A percentile compares a stretch with the other conserved stretches of the same genome.
These are phyloP conservation scores for Sergeia podlipaevii DNA, from an alignment of 208 protist genomes.

Conservation along the genomic window DNA sequence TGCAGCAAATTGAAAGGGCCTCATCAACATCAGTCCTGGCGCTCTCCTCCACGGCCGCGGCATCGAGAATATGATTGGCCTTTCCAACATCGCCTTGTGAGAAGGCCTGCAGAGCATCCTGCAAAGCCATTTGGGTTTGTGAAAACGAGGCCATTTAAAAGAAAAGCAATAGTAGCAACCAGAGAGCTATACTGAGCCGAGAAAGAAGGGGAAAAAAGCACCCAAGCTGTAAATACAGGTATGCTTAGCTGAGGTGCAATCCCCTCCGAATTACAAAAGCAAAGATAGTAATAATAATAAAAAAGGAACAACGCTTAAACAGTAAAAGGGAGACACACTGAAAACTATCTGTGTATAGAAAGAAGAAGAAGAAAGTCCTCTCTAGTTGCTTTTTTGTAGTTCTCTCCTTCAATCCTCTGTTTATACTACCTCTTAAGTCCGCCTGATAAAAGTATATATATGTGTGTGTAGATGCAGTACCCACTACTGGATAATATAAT, in stretches of 20 bases:
- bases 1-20: slow-evolving; percentile 53
- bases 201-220: background rate
- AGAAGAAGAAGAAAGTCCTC: too few relatives aligned
- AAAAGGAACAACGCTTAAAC: too few relatives aligned
- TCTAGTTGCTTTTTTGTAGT: too few relatives aligned
- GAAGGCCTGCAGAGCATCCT: slow-evolving; percentile 50
- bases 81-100: slow-evolving; percentile 38
- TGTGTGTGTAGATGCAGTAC: too few relatives aligned
- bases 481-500: too few relatives aligned
- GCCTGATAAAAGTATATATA: too few relatives aligned
- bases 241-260: too few relatives aligned
- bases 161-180: background rate
- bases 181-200: background rate
- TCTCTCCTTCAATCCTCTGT: too few relatives aligned
- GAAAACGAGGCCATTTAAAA: slow-evolving; percentile 1
- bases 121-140: slow-evolving; percentile 15
- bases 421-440: too few relatives aligned
- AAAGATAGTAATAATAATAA: too few relatives aligned
- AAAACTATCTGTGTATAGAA: background rate
- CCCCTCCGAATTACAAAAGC: too few relatives aligned
- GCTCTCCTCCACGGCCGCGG: slow-evolving; percentile 15
- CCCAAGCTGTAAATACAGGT: background rate
- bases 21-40: slow-evolving; percentile 29
- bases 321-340: background rate
- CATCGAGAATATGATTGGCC: slow-evolving; percentile 46